These are phyloP conservation scores for Theobroma cacao DNA, from an alignment of 345 rosid species.

Conservation along the genomic window DNA sequence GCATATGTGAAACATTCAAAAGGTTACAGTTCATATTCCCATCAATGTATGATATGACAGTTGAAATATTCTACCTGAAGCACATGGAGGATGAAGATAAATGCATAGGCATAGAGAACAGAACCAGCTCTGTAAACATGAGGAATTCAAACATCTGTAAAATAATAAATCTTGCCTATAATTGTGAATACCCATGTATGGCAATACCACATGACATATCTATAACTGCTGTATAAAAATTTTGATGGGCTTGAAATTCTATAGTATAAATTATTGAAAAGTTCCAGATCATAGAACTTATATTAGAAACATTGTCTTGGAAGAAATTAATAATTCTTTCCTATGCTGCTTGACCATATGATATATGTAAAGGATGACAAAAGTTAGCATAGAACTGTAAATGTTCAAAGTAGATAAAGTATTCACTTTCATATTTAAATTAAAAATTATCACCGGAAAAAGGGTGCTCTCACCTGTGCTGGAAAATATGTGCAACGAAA, in stretches of 20 bases:
- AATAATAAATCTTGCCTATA: neutral
- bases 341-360: neutral
- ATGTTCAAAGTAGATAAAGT: neutral
- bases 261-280: neutral
- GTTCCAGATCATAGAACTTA: neutral
- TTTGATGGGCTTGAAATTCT: neutral
- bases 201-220: neutral
- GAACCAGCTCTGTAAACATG: neutral
- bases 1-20: neutral
- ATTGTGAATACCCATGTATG: neutral
- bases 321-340: neutral
- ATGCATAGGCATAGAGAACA: neutral
- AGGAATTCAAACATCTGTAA: neutral
- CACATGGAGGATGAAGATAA: neutral
- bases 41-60: neutral
- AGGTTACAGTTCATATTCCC: neutral
- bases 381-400: neutral
- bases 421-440: neutral
- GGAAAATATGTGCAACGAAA: constrained; percentile 96
- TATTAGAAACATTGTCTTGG: neutral
- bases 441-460: neutral
- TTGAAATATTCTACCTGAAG: neutral
- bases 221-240: neutral
- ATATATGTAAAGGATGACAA: neutral
- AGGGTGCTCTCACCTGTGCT: constrained; percentile 63